These are phyloP conservation scores for Tetraselmis chui DNA, from an alignment of 139 green algal species.

Conservation along the genomic window DNA sequence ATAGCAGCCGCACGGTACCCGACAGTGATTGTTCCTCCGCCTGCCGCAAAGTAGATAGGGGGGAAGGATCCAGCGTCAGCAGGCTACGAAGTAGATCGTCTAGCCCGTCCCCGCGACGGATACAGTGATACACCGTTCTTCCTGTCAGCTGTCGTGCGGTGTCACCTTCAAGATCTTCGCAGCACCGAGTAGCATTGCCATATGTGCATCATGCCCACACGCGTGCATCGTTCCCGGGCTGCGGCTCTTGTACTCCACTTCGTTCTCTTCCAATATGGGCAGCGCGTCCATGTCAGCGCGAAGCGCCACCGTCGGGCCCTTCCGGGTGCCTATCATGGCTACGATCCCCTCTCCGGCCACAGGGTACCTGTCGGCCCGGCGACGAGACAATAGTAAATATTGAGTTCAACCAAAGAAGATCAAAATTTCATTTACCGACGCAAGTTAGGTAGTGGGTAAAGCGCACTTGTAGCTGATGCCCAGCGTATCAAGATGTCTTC, in stretches of 20 bases:
- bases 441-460: conserved; percentile 8
- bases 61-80: too few relatives aligned
- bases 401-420: not conserved
- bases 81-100: too few relatives aligned
- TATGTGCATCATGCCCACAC: conserved; percentile 84
- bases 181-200: conserved; percentile 79
- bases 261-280: conserved; percentile 50
- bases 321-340: conserved; percentile 51
- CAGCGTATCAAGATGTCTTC: conserved; percentile 44
- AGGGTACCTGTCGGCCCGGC: conserved; percentile 21
- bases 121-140: too few relatives aligned
- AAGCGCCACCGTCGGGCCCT: conserved; percentile 54
- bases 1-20: conserved; percentile 77
- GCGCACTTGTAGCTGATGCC: conserved; percentile 49
- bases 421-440: not conserved
- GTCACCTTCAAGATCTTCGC: conserved; percentile 67
- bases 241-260: conserved; percentile 15
- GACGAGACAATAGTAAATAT: not conserved
- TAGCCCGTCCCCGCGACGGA: too few relatives aligned
- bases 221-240: conserved; percentile 70
- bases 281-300: conserved; percentile 88
- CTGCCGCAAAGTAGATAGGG: too few relatives aligned
- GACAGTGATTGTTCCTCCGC: conserved; percentile 29
- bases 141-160: too few relatives aligned
- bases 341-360: conserved; percentile 71